These are phyloP conservation scores for Syncephalastrum contaminatum DNA, from an alignment of 371 early-diverging fungal species.

Conservation along the genomic window DNA sequence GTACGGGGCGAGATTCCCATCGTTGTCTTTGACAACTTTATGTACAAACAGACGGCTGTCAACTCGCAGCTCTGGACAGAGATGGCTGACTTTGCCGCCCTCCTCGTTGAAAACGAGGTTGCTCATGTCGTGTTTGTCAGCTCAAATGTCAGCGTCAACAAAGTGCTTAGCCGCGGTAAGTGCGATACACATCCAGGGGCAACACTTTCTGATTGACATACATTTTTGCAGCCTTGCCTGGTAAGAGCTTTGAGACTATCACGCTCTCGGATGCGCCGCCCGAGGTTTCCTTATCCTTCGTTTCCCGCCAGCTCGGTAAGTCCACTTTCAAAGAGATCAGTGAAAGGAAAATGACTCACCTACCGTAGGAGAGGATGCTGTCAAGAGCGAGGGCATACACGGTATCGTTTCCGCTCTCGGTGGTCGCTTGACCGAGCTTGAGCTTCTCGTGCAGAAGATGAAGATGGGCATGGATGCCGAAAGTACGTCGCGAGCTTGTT, in stretches of 20 bases:
- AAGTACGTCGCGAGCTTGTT: constrained; percentile 33
- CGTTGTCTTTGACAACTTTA: constrained; percentile 84
- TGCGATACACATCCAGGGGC: not conserved
- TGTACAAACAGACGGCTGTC: constrained; percentile 68
- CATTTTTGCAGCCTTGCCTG: constrained; percentile 61
- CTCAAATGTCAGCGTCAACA: constrained; percentile 72
- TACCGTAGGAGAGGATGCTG: too few relatives aligned
- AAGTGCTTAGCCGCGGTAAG: constrained; percentile 67
- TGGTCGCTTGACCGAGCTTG: constrained; percentile 88
- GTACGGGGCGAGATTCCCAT: constrained; percentile 68
- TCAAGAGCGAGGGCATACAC: constrained; percentile 42
- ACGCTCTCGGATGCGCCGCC: constrained; percentile 70
- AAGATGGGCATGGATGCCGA: constrained; percentile 66
- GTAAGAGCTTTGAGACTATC: constrained; percentile 71
- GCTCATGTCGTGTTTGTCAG: constrained; percentile 93
- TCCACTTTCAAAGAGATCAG: not conserved
- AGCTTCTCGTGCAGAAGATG: constrained; percentile 83
- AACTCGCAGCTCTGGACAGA: constrained; percentile 64
- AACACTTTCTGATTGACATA: not conserved
- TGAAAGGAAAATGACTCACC: not conserved
- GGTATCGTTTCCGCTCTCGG: constrained; percentile 71
- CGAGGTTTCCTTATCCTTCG: constrained; percentile 63
- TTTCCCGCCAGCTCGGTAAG: constrained; percentile 56
- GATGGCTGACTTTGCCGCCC: constrained; percentile 77
- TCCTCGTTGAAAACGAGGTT: constrained; percentile 71